Conservation (phyloP, 352 stramenopile species). For the Phytophthora hibernalis region DNA sequence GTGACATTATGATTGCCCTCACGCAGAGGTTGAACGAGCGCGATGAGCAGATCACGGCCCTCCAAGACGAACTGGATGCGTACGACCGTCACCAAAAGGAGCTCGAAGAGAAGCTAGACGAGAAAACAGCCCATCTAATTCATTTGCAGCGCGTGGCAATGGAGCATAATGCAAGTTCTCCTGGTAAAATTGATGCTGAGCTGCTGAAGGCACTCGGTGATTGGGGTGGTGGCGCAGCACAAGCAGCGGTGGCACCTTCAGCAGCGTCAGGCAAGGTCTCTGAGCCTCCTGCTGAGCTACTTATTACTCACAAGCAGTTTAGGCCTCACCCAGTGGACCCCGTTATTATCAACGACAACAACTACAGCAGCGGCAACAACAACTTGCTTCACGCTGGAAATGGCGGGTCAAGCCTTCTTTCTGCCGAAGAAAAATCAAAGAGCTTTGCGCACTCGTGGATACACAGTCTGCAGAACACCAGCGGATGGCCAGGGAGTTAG, state of each 20-base stretch:
- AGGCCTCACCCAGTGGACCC: conserved; percentile 52
- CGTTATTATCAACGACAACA: conserved; percentile 52
- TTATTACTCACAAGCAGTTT: conserved; percentile 80
- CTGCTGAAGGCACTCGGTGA: conserved; percentile 74
- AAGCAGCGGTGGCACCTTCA: conserved; percentile 7
- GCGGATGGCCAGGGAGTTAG: conserved; percentile 77
- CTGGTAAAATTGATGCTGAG: conserved; percentile 64
- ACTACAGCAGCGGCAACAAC: conserved; percentile 33
- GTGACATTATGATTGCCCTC: conserved; percentile 97
- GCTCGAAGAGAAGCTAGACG: conserved; percentile 94
- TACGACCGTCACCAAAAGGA: conserved; percentile 94
- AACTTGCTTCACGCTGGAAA: conserved; percentile 20
- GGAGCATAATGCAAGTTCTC: conserved; percentile 83
- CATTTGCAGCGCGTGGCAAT: conserved; percentile 93
- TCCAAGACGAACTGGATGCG: conserved; percentile 95
- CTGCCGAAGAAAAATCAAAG: conserved; percentile 84
- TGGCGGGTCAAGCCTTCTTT: conserved; percentile 47
- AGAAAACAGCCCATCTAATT: conserved; percentile 94
- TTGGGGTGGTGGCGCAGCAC: conserved; percentile 42
- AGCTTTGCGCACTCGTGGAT: conserved; percentile 76
- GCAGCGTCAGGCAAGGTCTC: conserved; percentile 1
- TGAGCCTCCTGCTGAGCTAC: conserved; percentile 40
- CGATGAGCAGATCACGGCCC: conserved; percentile 95
- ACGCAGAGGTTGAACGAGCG: conserved; percentile 95
- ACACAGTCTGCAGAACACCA: conserved; percentile 58